phyloP scores from a whole-genome alignment of 495 filamentous ascomycete species.

The Penicillium psychrofluorescens region DNA sequence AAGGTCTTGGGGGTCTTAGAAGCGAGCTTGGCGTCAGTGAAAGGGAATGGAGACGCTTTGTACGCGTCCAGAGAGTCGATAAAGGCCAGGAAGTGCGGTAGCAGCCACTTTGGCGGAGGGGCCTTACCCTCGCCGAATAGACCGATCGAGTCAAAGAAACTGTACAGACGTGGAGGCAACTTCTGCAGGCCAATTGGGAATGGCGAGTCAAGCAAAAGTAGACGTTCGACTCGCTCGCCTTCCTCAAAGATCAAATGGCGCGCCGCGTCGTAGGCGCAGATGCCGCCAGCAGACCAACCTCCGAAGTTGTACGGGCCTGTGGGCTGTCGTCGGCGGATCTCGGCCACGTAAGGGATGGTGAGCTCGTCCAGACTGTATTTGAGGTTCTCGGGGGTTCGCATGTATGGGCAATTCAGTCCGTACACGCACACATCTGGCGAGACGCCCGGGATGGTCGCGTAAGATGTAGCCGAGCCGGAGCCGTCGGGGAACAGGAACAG shows the following conservation, averaged over 20 bases:
- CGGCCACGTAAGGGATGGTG: conserved; percentile 51
- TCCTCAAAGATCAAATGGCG: conserved; percentile 60
- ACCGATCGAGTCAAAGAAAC: conserved; percentile 72
- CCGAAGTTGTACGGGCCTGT: conserved; percentile 63
- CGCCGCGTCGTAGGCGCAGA: conserved; percentile 79
- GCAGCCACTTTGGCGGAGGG: conserved; percentile 68
- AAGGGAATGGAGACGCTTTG: conserved; percentile 40
- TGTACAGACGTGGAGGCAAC: conserved; percentile 66
- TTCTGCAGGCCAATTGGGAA: conserved; percentile 72
- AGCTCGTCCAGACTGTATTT: conserved; percentile 49
- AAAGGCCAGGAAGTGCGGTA: conserved; percentile 75
- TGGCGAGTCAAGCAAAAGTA: conserved; percentile 79
- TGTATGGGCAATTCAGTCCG: conserved; percentile 61
- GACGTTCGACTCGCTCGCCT: conserved; percentile 61
- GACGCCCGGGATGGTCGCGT: conserved; percentile 51
- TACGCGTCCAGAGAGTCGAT: conserved; percentile 71
- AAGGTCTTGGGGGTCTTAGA: conserved; percentile 51
- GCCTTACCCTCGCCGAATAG: conserved; percentile 65
- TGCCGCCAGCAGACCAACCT: conserved; percentile 82
- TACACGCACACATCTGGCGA: conserved; percentile 48
- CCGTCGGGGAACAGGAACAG: conserved; percentile 47
- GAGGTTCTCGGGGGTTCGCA: conserved; percentile 52
- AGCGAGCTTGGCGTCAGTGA: conserved; percentile 32
- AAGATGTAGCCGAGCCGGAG: conserved; percentile 49
- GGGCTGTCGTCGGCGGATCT: conserved; percentile 67